A percentile compares a stretch with the other conserved stretches of the same genome.
Conservation (phyloP, 2,329 filamentous ascomycete genomes). For the Penicillium occitanis region DNA sequence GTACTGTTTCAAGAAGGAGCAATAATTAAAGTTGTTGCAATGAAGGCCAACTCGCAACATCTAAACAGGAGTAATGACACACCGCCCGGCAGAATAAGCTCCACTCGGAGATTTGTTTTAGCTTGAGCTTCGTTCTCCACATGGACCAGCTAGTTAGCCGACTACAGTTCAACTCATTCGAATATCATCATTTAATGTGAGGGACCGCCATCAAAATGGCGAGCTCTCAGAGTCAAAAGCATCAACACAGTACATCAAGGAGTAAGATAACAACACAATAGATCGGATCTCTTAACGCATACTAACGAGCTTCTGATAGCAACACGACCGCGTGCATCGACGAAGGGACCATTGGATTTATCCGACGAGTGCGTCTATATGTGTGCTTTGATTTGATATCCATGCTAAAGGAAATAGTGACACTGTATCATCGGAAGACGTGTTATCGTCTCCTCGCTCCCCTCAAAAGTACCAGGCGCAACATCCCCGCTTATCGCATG, state of each 20-base stretch:
- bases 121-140: not conserved
- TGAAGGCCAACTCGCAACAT: conserved; percentile 32
- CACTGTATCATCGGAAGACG: conserved; percentile 25
- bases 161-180: not conserved
- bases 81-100: conserved; percentile 33
- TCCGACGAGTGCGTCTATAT: conserved; percentile 63
- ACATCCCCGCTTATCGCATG: conserved; percentile 23
- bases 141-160: not conserved
- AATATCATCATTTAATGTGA: not conserved
- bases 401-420: conserved; percentile 30
- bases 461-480: conserved; percentile 21
- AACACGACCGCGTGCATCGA: conserved; percentile 52
- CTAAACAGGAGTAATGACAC: conserved; percentile 23
- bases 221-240: conserved; percentile 26
- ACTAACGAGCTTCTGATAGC: conserved; percentile 29
- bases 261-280: conserved; percentile 30
- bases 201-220: conserved; percentile 25
- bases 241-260: conserved; percentile 38
- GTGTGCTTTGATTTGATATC: not conserved
- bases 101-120: conserved; percentile 3
- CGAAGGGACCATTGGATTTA: conserved; percentile 74
- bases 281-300: not conserved
- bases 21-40: conserved; percentile 26
- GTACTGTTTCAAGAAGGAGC: not conserved
- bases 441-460: conserved; percentile 22